phyloP scores from a whole-genome alignment of 2,329 filamentous ascomycete species.

The Fusarium nematophilum region DNA sequence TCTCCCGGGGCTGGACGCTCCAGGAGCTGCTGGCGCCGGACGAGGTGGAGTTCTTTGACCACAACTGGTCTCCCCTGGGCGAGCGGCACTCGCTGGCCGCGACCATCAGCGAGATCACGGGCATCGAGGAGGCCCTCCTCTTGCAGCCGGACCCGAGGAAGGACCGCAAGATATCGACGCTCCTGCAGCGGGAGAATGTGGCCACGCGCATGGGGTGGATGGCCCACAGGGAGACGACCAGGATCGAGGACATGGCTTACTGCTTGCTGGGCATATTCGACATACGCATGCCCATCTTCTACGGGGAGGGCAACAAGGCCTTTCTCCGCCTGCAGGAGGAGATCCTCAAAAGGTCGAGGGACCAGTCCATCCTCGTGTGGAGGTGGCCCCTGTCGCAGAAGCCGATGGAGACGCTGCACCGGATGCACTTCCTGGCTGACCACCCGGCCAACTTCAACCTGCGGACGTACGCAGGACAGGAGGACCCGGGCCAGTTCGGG shows the following conservation, averaged over 20 bases:
- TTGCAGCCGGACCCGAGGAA: conserved; percentile 31
- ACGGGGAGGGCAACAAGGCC: conserved; percentile 50
- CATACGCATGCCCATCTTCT: conserved; percentile 51
- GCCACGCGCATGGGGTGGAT: conserved; percentile 52
- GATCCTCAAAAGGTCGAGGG: conserved; percentile 47
- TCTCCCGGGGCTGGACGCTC: conserved; percentile 41
- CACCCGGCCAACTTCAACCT: conserved; percentile 42
- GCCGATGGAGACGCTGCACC: conserved; percentile 25
- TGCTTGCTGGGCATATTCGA: conserved; percentile 50
- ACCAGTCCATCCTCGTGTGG: conserved; percentile 51
- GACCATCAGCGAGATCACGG: conserved; percentile 40
- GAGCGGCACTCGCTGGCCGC: conserved; percentile 30
- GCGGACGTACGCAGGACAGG: conserved; percentile 41
- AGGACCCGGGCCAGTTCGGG: conserved; percentile 36
- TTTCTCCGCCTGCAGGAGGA: conserved; percentile 51
- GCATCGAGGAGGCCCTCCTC: conserved; percentile 37
- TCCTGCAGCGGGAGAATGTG: conserved; percentile 41
- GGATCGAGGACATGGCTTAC: conserved; percentile 49
- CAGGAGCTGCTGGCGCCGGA: conserved; percentile 42
- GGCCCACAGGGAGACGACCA: conserved; percentile 45
- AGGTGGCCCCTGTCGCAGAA: conserved; percentile 31
- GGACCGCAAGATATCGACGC: conserved; percentile 28
- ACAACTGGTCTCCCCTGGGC: conserved; percentile 38
- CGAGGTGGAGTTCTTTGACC: conserved; percentile 42
- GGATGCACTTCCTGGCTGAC: conserved; percentile 42